phyloP scores from a whole-genome alignment of 371 early-diverging fungal species.

The Nematocida ausubeli region DNA sequence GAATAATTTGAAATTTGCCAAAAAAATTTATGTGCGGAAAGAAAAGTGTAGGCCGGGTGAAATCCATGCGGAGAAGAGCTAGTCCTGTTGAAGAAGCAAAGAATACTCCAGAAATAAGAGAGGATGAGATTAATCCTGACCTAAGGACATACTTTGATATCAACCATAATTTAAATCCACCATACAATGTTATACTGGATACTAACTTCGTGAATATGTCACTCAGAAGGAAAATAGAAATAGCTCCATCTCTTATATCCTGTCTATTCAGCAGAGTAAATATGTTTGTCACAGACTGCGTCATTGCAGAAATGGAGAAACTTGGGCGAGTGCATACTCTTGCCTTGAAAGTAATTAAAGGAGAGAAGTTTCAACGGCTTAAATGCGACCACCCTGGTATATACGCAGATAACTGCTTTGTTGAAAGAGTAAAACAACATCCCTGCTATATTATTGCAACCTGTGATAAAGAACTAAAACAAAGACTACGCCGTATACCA shows the following conservation, averaged over 20 bases:
- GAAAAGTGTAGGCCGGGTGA: conserved; percentile 30
- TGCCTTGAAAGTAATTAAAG: conserved; percentile 71
- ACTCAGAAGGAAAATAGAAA: conserved; percentile 93
- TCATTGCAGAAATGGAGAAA: conserved; percentile 97
- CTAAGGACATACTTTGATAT: conserved; percentile 73
- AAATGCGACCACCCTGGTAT: conserved; percentile 96
- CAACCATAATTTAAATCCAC: conserved; percentile 89
- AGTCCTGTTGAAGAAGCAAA: background rate
- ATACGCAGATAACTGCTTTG: conserved; percentile 98
- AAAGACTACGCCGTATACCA: conserved; percentile 89
- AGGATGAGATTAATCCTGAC: conserved; percentile 55
- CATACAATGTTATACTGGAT: conserved; percentile 93
- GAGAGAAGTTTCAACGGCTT: conserved; percentile 73
- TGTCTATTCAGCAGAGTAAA: conserved; percentile 77
- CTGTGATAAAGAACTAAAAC: conserved; percentile 92
- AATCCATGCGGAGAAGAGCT: conserved; percentile 28
- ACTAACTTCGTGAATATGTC: conserved; percentile 99
- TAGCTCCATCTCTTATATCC: conserved; percentile 91
- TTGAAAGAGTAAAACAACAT: conserved; percentile 86
- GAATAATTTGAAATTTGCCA: background rate
- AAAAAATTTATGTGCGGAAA: conserved; percentile 58
- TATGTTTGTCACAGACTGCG: conserved; percentile 96
- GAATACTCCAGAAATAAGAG: conserved; percentile 33
- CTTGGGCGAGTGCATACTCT: conserved; percentile 90
- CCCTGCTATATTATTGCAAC: conserved; percentile 98